These are phyloP conservation scores for Globisporangium paroecandrum DNA, from an alignment of 352 stramenopile genomes.

Conservation along the genomic window DNA sequence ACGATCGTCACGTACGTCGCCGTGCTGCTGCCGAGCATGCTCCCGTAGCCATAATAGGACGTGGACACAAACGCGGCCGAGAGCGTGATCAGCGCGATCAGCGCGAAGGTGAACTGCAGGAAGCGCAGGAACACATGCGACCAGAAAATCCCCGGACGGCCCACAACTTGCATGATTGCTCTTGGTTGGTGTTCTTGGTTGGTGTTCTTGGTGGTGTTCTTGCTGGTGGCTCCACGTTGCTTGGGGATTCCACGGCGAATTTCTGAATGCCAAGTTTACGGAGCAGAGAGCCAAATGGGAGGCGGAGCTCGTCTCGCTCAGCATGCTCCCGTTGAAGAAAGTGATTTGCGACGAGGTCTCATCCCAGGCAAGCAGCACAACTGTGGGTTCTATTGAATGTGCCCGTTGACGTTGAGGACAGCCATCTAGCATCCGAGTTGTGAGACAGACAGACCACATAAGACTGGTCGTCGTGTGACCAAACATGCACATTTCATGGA, in stretches of 20 bases:
- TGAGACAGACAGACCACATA: neutral
- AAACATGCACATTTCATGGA: no score
- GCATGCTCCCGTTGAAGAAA: neutral
- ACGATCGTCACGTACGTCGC: conserved; percentile 55
- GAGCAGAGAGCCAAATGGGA: neutral
- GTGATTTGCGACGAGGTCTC: neutral
- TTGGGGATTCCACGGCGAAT: neutral
- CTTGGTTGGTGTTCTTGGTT: neutral
- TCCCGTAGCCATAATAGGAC: conserved; percentile 68
- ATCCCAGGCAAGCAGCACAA: neutral
- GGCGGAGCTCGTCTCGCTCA: neutral
- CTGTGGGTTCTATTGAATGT: neutral
- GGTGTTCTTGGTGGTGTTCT: neutral
- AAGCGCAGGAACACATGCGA: conserved; percentile 51
- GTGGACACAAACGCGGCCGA: conserved; percentile 53
- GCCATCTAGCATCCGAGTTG: neutral
- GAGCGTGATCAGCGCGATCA: conserved; percentile 59
- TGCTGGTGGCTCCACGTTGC: neutral
- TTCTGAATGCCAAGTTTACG: neutral
- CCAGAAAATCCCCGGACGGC: conserved; percentile 17
- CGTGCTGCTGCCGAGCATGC: conserved; percentile 60
- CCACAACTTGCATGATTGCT: conserved; percentile 2
- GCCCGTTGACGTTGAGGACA: neutral
- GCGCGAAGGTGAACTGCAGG: conserved; percentile 51
- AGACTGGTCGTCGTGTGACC: no score